Base-by-base conservation (phyloP, 495 filamentous ascomycete species). In the Podospora sp. region DNA sequence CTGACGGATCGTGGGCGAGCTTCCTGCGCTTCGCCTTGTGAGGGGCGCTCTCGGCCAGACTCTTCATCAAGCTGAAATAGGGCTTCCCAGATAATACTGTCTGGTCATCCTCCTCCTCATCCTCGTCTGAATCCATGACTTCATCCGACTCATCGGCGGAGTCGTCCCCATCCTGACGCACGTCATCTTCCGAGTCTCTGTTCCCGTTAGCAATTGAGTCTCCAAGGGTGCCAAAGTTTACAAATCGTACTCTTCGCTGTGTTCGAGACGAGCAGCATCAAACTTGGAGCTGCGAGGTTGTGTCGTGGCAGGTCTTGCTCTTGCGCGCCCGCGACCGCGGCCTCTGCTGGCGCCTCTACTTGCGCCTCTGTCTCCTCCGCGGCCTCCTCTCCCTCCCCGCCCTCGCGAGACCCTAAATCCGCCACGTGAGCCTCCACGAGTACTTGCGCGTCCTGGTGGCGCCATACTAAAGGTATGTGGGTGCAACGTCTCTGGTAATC, bases 11-110 rank as follows among this genome's bases (percentile, higher is more conserved):
- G 40, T 83, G 82, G 20, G 84, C 80, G 27, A 92, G 70, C 72
- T 92, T 94, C 71, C 90, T 82, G 77, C 84, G 85, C 75, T 94
- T 96, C 12, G 83, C 77, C 65, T 80, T 84, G 61, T 87, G 87
- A 55, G 80, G 83, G 21, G 82, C 81, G 7, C 83, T 78, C 16
- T 88, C 84, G 26, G 79, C 71, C 27, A 93, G 78, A 53, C 88
- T 83, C 69, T 90, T 84, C 73, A 93, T 81, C 27, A 92, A 78
- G 68, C 88, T 86, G 67, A 86, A 84, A 70, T 92, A 92, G 1
- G 90, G 83, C 60, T 75, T 75, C 22, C 56, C 82, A 72, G 71
- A 71, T 62, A 66, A 62, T 0, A 78, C 74, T 22, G 67, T 58
- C 46, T 78, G 73, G 36, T 80, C 80, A 18, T 80, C 79, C 11